phyloP scores from a whole-genome alignment of 257 asterid genomes.

The Ligustrum vulgare region DNA sequence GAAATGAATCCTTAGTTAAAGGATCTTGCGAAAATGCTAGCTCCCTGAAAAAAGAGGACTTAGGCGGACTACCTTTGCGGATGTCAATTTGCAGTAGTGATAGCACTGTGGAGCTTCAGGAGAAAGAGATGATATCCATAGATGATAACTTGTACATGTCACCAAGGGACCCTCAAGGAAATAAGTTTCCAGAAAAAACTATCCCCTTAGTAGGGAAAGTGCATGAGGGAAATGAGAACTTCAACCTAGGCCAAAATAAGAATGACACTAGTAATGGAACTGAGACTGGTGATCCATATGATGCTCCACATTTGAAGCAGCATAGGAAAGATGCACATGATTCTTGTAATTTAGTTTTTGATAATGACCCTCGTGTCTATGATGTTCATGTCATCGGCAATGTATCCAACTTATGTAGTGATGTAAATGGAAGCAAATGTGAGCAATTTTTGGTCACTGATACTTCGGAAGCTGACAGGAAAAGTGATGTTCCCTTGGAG shows the following conservation, averaged over 20 bases:
- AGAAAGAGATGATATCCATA: constrained; percentile 50
- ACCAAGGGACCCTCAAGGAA: constrained; percentile 28
- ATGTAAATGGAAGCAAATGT: constrained; percentile 9
- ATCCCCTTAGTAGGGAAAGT: constrained; percentile 26
- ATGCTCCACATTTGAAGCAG: constrained; percentile 22
- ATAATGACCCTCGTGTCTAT: constrained; percentile 29
- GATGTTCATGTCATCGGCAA: constrained; percentile 45
- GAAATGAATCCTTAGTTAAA: constrained; percentile 23
- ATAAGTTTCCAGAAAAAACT: constrained; percentile 19
- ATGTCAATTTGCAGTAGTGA: constrained; percentile 11
- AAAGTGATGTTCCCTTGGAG: constrained; percentile 27
- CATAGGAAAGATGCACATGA: constrained; percentile 20
- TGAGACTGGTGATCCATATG: constrained; percentile 19
- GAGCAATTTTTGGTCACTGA: constrained; percentile 4
- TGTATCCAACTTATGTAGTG: not conserved
- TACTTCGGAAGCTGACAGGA: constrained; percentile 15
- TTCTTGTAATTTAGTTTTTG: constrained; percentile 14
- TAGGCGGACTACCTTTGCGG: constrained; percentile 8
- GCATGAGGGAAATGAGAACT: constrained; percentile 22
- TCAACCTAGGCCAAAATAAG: constrained; percentile 30
- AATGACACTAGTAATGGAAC: constrained; percentile 30
- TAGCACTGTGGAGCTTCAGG: constrained; percentile 36
- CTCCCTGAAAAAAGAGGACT: constrained; percentile 23
- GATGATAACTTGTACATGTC: constrained; percentile 27
- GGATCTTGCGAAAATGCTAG: constrained; percentile 19